Conservation (phyloP, 106 monocot species). For the Platanthera zijinensis region DNA sequence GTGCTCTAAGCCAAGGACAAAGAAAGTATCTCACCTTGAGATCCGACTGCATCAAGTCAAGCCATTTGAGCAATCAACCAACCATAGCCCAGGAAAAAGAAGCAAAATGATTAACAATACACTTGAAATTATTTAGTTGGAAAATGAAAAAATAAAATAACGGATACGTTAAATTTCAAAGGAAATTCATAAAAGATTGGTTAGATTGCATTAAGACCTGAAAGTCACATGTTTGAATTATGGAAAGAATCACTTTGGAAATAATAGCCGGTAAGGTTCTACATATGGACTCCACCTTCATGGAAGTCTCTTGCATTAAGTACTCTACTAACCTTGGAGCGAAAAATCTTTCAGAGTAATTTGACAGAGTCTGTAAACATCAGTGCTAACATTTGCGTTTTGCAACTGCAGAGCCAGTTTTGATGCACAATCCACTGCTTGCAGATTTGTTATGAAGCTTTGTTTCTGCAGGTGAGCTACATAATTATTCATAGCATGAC, state of each 20-base stretch:
- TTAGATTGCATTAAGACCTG: background rate
- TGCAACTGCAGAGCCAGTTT: conserved; percentile 67
- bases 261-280: background rate
- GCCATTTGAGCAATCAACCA: conserved; percentile 9
- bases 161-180: conserved; percentile 3
- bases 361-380: conserved; percentile 72
- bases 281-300: background rate
- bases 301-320: background rate
- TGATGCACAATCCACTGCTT: conserved; percentile 83
- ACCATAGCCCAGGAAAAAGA: conserved; percentile 8
- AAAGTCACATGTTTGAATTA: background rate
- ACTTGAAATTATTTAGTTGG: conserved; percentile 7
- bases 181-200: background rate
- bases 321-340: conserved; percentile 72
- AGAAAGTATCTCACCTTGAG: conserved; percentile 43
- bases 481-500: conserved; percentile 65
- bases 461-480: conserved; percentile 89
- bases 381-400: conserved; percentile 63
- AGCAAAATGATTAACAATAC: conserved; percentile 8
- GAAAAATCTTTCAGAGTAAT: conserved; percentile 95
- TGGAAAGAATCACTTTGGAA: background rate
- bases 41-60: conserved; percentile 40
- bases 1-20: background rate
- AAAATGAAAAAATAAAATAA: conserved; percentile 6
- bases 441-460: conserved; percentile 95